phyloP scores from a whole-genome alignment of 257 asterid species.

The Solanum medicagineum region DNA sequence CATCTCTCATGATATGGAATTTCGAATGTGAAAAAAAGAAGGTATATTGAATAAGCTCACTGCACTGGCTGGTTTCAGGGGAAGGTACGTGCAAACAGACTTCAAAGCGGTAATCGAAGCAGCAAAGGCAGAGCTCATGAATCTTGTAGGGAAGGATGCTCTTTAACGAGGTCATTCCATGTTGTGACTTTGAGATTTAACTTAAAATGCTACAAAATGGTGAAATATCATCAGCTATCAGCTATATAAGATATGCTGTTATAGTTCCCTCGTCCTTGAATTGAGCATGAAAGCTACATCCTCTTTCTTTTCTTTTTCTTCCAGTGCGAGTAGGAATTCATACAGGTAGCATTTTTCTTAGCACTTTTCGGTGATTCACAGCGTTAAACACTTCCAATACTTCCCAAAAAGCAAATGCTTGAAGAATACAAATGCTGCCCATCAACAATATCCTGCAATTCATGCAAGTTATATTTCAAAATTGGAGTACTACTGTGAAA shows the following conservation, averaged over 20 bases:
- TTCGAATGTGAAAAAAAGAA: too few species aligned
- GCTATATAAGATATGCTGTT: neutral
- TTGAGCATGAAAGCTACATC: neutral
- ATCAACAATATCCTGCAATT: neutral
- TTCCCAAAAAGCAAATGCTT: neutral
- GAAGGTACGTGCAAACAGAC: slow-evolving; percentile 63
- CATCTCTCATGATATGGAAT: too few species aligned
- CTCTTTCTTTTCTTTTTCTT: neutral
- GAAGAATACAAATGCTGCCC: neutral
- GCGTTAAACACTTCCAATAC: neutral
- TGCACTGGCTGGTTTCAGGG: slow-evolving; percentile 41
- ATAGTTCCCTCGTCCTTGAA: neutral
- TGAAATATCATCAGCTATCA: neutral
- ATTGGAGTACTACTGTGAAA: neutral
- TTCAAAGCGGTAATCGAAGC: slow-evolving; percentile 77
- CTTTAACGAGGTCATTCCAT: neutral
- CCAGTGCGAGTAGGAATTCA: neutral
- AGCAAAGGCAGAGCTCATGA: slow-evolving; percentile 66
- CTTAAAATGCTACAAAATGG: neutral
- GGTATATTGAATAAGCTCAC: neutral
- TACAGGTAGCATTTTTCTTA: neutral
- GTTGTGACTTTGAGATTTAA: neutral
- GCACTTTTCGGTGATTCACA: neutral
- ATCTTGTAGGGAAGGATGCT: slow-evolving; percentile 33
- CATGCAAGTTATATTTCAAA: neutral